These are phyloP conservation scores for Mycogone perniciosa DNA, from an alignment of 2,329 filamentous ascomycete genomes.

Conservation along the genomic window DNA sequence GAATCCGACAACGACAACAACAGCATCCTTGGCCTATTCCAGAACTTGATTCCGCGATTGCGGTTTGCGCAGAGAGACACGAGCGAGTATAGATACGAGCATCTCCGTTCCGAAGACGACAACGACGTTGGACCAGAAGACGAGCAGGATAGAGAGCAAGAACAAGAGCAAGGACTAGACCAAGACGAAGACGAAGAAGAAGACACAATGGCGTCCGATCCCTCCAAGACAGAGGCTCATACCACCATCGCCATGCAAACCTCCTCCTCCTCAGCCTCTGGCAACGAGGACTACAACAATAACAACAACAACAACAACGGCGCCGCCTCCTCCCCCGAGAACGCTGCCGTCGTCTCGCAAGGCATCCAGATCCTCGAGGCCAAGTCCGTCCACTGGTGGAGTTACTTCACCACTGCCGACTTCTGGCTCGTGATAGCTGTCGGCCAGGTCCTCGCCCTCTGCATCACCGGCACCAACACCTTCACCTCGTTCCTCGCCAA, in stretches of 20 bases:
- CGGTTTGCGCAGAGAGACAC: neutral
- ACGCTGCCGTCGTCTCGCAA: conserved; percentile 36
- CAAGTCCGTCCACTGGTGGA: conserved; percentile 52
- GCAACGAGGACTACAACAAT: conserved; percentile 3
- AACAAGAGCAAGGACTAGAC: too few relatives aligned
- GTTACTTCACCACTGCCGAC: conserved; percentile 75
- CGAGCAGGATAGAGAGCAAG: too few relatives aligned
- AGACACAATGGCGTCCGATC: conserved; percentile 1
- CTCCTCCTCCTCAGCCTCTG: neutral
- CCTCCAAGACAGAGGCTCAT: too few relatives aligned
- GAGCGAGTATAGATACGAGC: conserved; percentile 5
- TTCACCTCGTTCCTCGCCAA: conserved; percentile 68
- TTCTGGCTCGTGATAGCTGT: conserved; percentile 81
- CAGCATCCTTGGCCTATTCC: neutral
- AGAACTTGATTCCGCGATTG: neutral
- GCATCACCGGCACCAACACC: conserved; percentile 89
- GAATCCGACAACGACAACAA: conserved; percentile 8
- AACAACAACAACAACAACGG: conserved; percentile 11
- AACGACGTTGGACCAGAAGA: conserved; percentile 15
- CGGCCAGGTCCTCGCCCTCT: conserved; percentile 79
- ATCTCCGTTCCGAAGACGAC: neutral
- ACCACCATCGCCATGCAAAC: too few relatives aligned
- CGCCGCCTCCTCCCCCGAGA: conserved; percentile 6
- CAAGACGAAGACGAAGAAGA: neutral
- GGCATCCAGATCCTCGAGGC: conserved; percentile 52